These are phyloP conservation scores for Saturnispora serradocipensis DNA, from an alignment of 805 yeast species.

Conservation along the genomic window DNA sequence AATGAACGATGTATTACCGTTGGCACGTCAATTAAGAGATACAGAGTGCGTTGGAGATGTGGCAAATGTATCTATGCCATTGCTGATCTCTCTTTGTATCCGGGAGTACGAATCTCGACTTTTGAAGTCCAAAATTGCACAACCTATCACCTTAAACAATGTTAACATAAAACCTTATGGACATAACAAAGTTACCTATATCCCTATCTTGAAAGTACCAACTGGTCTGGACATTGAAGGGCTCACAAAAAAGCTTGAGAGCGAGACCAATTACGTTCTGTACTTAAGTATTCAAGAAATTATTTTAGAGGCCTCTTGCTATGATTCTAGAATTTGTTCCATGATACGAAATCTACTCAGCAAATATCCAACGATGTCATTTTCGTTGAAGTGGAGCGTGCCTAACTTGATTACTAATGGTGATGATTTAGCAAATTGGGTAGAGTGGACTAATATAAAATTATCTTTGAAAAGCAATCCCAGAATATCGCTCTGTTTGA, in stretches of 20 bases:
- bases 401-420: neutral
- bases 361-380: neutral
- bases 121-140: neutral
- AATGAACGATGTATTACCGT: slow-evolving; percentile 41
- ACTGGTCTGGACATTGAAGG: neutral
- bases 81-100: neutral
- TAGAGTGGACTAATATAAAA: neutral
- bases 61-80: neutral
- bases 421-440: neutral
- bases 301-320: slow-evolving; percentile 49
- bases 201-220: neutral
- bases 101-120: neutral
- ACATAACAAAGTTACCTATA: neutral
- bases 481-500: neutral
- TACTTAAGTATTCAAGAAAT: slow-evolving; percentile 46
- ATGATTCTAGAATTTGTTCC: neutral
- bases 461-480: neutral
- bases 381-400: neutral
- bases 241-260: slow-evolving; percentile 25
- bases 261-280: slow-evolving; percentile 50
- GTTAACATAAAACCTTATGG: neutral
- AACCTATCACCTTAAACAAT: neutral
- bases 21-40: slow-evolving; percentile 32
- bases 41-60: neutral
- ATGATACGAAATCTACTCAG: neutral